Base-by-base conservation (phyloP, 1,284 basidiomycete genomes). In the Lignosus rhinocerotis region DNA sequence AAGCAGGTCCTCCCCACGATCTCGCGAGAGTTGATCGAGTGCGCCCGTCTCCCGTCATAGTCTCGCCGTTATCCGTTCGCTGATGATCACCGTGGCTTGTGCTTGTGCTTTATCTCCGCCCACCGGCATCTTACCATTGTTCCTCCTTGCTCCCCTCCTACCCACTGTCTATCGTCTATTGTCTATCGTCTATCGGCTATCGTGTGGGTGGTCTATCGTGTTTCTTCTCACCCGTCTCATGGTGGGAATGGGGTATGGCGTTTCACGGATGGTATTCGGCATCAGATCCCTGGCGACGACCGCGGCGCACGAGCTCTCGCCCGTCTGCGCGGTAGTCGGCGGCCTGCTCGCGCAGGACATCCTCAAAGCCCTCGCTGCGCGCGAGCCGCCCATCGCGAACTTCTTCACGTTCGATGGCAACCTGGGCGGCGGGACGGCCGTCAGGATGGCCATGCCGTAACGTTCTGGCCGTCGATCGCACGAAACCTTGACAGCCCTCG, bases 291-390 rank as follows among this genome's bases (percentile, higher is more conserved):
- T 91, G 47, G 78, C 87, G 11, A 79, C 77, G 16, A 88, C 90
- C n/a, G 88, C 93, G 14, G 75, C 78, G n/a, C 85, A 90, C 71
- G 91, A 96, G 70, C 92, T 96, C 77, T 87, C 92, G 3, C 92
- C 95, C 1, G 86, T 95, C 4, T 90, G 94, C 70, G 95, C 95
- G 0, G 90, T 99, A 32, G 80, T 99, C 45, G 96, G 97, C 32
- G 97, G 97, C 14, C 84, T 98, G 73, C 76, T 98, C 14, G 95
- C 90, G 2, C 97, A 99, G 74, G 96, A 98, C 72, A 89, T 98
- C 52, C 79, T 99, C 45, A 96, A 98, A 73, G 87, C 92, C 0
- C 78, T 99, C 38, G 92, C 91, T 43, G 92, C 89, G 54, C 88
- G 94, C 55, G 96, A 98, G 69, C 85, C 89, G 46, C 96, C 96